Conservation (phyloP, 306 rosid species). For the Vigna mungo region DNA sequence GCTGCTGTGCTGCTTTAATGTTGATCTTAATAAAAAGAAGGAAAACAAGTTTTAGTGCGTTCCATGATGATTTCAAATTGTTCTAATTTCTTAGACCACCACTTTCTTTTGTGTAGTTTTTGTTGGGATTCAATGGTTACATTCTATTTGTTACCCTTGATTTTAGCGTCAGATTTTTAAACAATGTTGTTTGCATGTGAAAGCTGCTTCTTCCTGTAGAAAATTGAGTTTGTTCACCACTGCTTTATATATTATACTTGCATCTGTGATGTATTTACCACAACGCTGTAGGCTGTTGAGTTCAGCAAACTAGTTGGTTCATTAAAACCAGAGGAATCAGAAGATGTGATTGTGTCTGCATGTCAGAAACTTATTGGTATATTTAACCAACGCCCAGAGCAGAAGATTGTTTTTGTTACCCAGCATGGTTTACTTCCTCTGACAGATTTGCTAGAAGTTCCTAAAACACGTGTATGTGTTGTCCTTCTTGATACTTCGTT, state of each 20-base stretch:
- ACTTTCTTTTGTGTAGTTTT: not conserved
- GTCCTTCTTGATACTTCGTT: constrained; percentile 29
- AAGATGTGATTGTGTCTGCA: constrained; percentile 84
- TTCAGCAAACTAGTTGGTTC: constrained; percentile 88
- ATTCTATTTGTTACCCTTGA: constrained; percentile 14
- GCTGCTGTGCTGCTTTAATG: constrained; percentile 4
- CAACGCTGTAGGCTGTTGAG: constrained; percentile 83
- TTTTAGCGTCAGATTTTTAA: constrained; percentile 32
- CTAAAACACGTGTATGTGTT: constrained; percentile 88
- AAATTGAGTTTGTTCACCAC: not conserved
- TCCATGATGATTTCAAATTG: constrained; percentile 22
- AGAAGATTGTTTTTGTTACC: constrained; percentile 87
- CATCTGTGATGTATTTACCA: constrained; percentile 40
- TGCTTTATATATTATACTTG: constrained; percentile 37
- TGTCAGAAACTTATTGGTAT: constrained; percentile 87
- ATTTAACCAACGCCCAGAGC: constrained; percentile 90
- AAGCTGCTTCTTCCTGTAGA: constrained; percentile 19
- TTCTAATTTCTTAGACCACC: constrained; percentile 3
- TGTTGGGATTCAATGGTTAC: constrained; percentile 29
- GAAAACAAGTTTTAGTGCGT: not conserved
- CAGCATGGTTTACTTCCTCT: constrained; percentile 97
- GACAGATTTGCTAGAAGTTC: constrained; percentile 86
- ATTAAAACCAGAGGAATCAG: constrained; percentile 84
- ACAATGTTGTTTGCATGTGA: constrained; percentile 32
- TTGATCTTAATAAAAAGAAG: not conserved